A percentile compares a stretch with the other conserved stretches of the same genome.
phyloP scores from a whole-genome alignment of 164 flowering plant genomes.

The Dillenia suffruticosa region DNA sequence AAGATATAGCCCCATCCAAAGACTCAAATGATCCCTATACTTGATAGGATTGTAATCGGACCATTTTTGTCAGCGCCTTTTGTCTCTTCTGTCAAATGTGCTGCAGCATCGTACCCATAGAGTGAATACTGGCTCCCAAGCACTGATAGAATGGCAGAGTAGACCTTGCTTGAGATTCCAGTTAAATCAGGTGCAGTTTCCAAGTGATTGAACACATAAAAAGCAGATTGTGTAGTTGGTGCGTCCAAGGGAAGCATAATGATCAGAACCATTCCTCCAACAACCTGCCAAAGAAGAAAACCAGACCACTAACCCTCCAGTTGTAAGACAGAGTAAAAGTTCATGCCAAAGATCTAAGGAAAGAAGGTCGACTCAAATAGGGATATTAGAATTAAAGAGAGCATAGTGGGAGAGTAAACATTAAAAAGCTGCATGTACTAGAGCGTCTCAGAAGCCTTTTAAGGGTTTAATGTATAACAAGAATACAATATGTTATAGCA shows the following conservation, averaged over 20 bases:
- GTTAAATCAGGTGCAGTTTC: constrained; percentile 43
- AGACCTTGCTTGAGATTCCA: constrained; percentile 51
- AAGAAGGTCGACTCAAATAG: too few relatives aligned
- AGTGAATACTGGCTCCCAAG: constrained; percentile 65
- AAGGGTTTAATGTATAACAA: too few relatives aligned
- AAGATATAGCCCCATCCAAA: constrained; percentile 73
- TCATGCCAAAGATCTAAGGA: too few relatives aligned
- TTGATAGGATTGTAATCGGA: constrained; percentile 65
- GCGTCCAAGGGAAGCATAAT: constrained; percentile 69
- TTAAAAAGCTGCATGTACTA: too few relatives aligned
- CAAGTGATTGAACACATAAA: constrained; percentile 55
- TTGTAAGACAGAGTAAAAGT: too few relatives aligned
- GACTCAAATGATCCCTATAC: constrained; percentile 55
- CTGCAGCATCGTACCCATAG: constrained; percentile 76
- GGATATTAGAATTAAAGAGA: too few relatives aligned
- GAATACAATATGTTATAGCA: too few relatives aligned
- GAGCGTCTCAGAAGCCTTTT: too few relatives aligned
- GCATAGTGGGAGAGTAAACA: too few relatives aligned
- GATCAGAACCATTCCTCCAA: constrained; percentile 50
- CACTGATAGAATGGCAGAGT: constrained; percentile 57
- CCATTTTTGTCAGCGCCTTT: constrained; percentile 71
- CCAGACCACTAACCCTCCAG: too few relatives aligned
- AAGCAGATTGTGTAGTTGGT: constrained; percentile 47
- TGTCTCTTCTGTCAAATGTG: constrained; percentile 79
- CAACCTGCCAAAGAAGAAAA: constrained; percentile 28